Percentiles rank a stretch among this genome's conserved stretches.
Conservation (phyloP, 306 rosid genomes). For the Cicer cuneatum region DNA sequence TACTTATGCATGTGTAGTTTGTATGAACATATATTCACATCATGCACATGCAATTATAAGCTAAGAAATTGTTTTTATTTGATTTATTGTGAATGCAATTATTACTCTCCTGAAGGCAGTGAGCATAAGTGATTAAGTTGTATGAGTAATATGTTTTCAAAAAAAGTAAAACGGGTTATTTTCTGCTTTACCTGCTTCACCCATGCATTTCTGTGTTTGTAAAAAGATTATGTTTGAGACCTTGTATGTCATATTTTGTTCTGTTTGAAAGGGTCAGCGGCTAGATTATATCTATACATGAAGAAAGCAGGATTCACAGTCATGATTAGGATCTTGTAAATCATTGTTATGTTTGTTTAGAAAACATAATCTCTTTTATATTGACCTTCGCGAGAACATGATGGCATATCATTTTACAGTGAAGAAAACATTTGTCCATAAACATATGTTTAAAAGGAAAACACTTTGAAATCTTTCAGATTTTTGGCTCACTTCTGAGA, state of each 20-base stretch:
- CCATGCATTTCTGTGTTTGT: constrained; percentile 27
- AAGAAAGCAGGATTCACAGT: constrained; percentile 8
- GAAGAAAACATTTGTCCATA: constrained; percentile 20
- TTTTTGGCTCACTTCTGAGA: constrained; percentile 32
- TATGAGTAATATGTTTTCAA: no score
- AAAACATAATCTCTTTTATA: not conserved
- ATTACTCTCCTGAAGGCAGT: constrained; percentile 14
- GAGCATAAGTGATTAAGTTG: not conserved
- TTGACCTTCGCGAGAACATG: not conserved
- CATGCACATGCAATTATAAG: constrained; percentile 20
- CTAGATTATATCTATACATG: not conserved
- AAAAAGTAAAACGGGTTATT: not conserved
- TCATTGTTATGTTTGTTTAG: constrained; percentile 2
- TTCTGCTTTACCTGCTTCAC: constrained; percentile 12
- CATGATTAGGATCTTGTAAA: constrained; percentile 14
- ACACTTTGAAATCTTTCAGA: constrained; percentile 9
- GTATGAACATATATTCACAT: constrained; percentile 20
- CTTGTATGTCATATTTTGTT: constrained; percentile 24
- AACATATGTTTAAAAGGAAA: constrained; percentile 8
- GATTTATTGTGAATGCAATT: constrained; percentile 3
- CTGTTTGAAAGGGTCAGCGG: constrained; percentile 36
- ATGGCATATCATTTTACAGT: not conserved
- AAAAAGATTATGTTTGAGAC: not conserved
- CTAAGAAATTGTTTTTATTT: constrained; percentile 25
- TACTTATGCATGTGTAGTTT: constrained; percentile 28